Percentiles rank a stretch among this genome's conserved stretches.
Conservation (phyloP, 2,329 filamentous ascomycete species). For the Verticillium nonalfalfae region DNA sequence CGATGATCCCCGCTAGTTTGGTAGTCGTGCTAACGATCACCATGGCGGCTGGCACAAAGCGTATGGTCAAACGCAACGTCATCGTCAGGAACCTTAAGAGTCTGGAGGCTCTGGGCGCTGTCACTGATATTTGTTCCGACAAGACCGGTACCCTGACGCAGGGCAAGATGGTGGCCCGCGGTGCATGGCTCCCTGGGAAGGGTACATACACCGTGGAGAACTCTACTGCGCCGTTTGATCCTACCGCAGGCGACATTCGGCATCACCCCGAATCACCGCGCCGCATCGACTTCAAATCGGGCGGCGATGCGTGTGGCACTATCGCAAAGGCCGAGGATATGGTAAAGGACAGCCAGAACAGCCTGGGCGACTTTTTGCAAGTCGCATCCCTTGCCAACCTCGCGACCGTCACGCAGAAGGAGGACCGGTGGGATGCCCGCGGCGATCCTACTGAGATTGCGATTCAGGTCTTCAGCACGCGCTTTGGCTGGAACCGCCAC, state of each 20-base stretch:
- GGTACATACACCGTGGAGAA: conserved; percentile 53
- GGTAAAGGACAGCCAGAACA: conserved; percentile 30
- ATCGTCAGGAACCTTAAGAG: conserved; percentile 45
- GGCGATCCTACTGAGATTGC: conserved; percentile 67
- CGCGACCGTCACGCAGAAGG: conserved; percentile 37
- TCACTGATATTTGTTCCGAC: conserved; percentile 40
- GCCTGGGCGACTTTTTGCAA: conserved; percentile 47
- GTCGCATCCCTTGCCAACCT: conserved; percentile 53
- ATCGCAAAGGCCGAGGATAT: conserved; percentile 23
- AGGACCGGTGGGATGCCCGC: conserved; percentile 49
- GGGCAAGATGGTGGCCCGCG: conserved; percentile 57
- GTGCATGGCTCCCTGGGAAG: conserved; percentile 50
- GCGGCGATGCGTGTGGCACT: conserved; percentile 16
- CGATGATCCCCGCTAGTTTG: conserved; percentile 46
- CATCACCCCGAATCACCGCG: conserved; percentile 18
- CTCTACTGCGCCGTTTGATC: conserved; percentile 50
- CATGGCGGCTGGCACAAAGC: conserved; percentile 46
- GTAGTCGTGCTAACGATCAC: conserved; percentile 51
- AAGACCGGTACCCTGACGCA: conserved; percentile 56
- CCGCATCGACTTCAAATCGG: conserved; percentile 6
- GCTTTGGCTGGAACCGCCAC: conserved; percentile 55
- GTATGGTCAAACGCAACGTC: conserved; percentile 46
- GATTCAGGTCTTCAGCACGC: conserved; percentile 63
- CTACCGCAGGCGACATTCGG: conserved; percentile 41
- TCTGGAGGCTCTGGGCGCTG: conserved; percentile 52